phyloP scores from a whole-genome alignment of 2,329 filamentous ascomycete genomes.

The Fusarium domesticum region DNA sequence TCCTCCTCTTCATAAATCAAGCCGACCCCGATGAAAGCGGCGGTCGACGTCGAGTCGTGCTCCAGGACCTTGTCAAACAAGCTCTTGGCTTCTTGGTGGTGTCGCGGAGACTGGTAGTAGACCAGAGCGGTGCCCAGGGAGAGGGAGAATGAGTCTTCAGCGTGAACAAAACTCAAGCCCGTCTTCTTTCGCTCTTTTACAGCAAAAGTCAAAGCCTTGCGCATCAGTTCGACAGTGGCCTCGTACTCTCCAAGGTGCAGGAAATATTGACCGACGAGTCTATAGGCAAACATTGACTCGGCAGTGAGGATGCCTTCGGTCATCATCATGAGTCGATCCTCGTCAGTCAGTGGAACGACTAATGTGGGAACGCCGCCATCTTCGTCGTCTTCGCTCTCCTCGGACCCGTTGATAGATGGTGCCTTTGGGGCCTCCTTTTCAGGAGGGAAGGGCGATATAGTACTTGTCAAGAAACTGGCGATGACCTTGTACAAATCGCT shows the following conservation, averaged over 20 bases:
- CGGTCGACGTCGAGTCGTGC: constrained; percentile 71
- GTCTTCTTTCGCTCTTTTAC: constrained; percentile 60
- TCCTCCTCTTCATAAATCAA: constrained; percentile 92
- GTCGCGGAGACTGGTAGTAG: constrained; percentile 82
- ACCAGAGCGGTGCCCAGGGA: constrained; percentile 85
- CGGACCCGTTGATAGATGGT: constrained; percentile 38
- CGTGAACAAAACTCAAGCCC: constrained; percentile 66
- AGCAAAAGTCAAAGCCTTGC: constrained; percentile 66
- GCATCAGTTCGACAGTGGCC: constrained; percentile 73
- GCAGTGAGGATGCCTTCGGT: constrained; percentile 65
- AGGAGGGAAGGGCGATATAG: constrained; percentile 75
- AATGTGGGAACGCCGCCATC: constrained; percentile 53
- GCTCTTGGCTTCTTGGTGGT: constrained; percentile 83
- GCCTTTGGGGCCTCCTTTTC: constrained; percentile 24
- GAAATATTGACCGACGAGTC: constrained; percentile 81
- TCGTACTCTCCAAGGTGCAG: constrained; percentile 82
- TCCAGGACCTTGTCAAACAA: constrained; percentile 80
- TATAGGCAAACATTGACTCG: constrained; percentile 76
- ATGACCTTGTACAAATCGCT: constrained; percentile 80
- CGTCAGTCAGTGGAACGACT: constrained; percentile 61
- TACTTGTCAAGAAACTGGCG: constrained; percentile 76
- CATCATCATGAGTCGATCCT: constrained; percentile 80
- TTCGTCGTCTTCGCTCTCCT: constrained; percentile 58
- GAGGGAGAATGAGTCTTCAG: constrained; percentile 69
- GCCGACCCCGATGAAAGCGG: constrained; percentile 84